A percentile compares a stretch with the other conserved stretches of the same genome.
These are phyloP conservation scores for Elongisporangium anandrum DNA, from an alignment of 352 stramenopile genomes.

Conservation along the genomic window DNA sequence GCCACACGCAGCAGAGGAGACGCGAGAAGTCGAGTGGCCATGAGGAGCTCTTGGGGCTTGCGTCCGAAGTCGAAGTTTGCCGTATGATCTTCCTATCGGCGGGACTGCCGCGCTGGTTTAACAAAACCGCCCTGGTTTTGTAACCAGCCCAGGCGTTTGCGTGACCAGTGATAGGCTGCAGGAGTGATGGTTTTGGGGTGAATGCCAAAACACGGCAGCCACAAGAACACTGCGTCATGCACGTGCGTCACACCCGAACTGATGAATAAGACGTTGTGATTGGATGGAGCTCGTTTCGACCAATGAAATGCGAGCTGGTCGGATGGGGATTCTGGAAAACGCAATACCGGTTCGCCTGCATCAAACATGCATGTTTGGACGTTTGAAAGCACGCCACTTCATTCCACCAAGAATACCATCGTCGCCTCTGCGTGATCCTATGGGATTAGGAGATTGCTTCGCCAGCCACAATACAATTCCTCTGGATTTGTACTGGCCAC, in stretches of 20 bases:
- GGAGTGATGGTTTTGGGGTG: neutral
- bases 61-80: neutral
- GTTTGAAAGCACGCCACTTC: neutral
- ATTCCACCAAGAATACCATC: neutral
- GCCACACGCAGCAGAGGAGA: neutral
- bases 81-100: neutral
- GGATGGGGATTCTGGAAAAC: neutral
- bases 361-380: neutral
- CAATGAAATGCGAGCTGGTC: neutral
- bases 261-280: neutral
- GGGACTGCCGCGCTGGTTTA: neutral
- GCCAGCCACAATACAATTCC: neutral
- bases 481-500: neutral
- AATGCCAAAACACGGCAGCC: neutral
- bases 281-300: neutral
- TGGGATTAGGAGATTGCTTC: neutral
- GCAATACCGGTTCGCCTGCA: neutral
- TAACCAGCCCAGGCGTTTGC: neutral
- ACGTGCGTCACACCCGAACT: neutral
- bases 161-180: neutral
- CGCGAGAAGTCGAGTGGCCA: neutral
- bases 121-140: neutral
- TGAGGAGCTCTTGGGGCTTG: neutral
- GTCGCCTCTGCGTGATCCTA: neutral
- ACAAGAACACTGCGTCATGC: neutral